Base-by-base conservation (phyloP, 2,329 filamentous ascomycete genomes). In the Clarireedia paspali region DNA sequence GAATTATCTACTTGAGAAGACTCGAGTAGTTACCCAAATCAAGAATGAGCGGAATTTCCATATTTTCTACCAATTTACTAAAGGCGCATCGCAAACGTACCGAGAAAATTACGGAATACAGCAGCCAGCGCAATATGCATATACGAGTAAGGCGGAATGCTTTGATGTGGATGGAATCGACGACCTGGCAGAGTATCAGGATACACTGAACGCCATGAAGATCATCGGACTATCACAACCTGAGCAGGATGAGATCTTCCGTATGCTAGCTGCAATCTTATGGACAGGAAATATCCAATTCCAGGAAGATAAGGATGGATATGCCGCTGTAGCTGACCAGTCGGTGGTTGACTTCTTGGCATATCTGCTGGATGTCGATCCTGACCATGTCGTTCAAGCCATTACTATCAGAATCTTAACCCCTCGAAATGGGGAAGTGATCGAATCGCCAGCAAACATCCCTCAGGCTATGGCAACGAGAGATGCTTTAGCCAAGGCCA, bases 61-160 rank as follows among this genome's bases (percentile, higher is more conserved):
- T 74, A 97, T 99, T 67, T 99, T 99, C 72, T 99, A 99, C 74
- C 94, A 99, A 72, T 96, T 97, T 72, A 89, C 94, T 47, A 99
- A 97, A 74, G 91, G 89, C 4, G 92, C 92, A 9, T 88, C 91
- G n/a, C 80, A 87, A 63, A 83, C 87, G 57, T 95, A 97, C 72
- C 81, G 90, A 70, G 84, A 94, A 67, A 84, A 78, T n/a, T 96
- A 89, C 68, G 94, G 94, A 50, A 78, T 99, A 20, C 92, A 97
- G 70, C 87, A 87, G 64, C 94, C 94, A 24, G 88, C 95, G 67
- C 89, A 91, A 36, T 99, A 99, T 71, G 75, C 89, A 24, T 99
- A 99, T 71, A 96, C 91, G 15, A 96, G 90, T 72, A 84, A 83
- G 63, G 96, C 92, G 57, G 95, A 96, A 75, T 99, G 94, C 70